Percentiles rank a stretch among this genome's conserved stretches.
Conservation (phyloP, 768 basidiomycete genomes). For the Sporobolomyces roseus region DNA sequence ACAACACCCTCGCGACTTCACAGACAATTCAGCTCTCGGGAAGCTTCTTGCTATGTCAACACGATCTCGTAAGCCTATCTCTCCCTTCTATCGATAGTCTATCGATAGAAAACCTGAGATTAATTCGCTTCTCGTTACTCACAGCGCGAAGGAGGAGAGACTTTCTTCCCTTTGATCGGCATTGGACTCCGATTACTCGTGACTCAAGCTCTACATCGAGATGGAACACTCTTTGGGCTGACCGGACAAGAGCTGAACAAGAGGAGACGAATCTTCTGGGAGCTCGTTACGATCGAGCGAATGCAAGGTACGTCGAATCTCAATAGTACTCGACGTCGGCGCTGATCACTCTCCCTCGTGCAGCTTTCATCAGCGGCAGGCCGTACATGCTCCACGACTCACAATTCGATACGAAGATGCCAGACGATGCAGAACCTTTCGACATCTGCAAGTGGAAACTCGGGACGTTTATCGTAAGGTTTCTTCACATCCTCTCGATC, state of each 20-base stretch:
- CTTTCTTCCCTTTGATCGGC: conserved; percentile 24
- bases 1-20: conserved; percentile 59
- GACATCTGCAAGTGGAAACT: conserved; percentile 32
- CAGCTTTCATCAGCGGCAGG: conserved; percentile 25
- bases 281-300: conserved; percentile 30
- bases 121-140: too few species aligned
- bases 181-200: conserved; percentile 19
- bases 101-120: too few species aligned
- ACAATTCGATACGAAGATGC: conserved; percentile 31
- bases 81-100: too few species aligned
- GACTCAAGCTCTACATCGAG: conserved; percentile 30
- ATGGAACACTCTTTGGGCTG: conserved; percentile 17
- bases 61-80: too few species aligned
- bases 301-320: conserved; percentile 15
- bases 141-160: conserved; percentile 27
- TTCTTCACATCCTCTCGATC: too few species aligned
- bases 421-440: conserved; percentile 10
- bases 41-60: conserved; percentile 31
- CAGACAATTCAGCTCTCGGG: conserved; percentile 50
- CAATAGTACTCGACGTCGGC: too few species aligned
- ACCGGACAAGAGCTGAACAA: conserved; percentile 25
- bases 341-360: too few species aligned
- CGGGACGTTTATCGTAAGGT: conserved; percentile 25
- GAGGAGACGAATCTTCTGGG: conserved; percentile 26
- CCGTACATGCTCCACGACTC: conserved; percentile 16